These are phyloP conservation scores for Petrea volubilis DNA, from an alignment of 257 asterid species.

Conservation along the genomic window DNA sequence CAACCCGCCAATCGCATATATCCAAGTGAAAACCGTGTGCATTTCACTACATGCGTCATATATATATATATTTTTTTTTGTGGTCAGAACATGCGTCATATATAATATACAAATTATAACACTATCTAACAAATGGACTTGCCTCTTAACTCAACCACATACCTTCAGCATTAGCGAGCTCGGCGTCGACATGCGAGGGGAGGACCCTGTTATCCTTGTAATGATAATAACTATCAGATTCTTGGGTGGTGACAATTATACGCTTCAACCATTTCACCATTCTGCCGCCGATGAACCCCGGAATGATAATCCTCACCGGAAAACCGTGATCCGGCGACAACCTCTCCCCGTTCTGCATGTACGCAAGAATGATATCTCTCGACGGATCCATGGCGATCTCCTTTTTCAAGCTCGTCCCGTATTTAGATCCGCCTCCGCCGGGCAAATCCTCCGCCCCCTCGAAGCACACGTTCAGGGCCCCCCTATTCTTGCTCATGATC, in stretches of 20 bases:
- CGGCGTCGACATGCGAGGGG: conserved; percentile 91
- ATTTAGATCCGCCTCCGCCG: conserved; percentile 93
- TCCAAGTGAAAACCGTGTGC: background rate
- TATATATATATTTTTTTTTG: too few species aligned
- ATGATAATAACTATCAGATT: conserved; percentile 77
- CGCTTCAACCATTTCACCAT: conserved; percentile 96
- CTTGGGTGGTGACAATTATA: conserved; percentile 64
- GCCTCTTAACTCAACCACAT: too few species aligned
- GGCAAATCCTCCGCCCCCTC: conserved; percentile 92
- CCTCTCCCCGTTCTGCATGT: conserved; percentile 86
- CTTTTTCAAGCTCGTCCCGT: conserved; percentile 69
- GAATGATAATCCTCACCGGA: conserved; percentile 82
- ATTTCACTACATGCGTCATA: too few species aligned
- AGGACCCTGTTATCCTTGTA: conserved; percentile 74
- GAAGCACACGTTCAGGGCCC: conserved; percentile 71
- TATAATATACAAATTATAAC: background rate
- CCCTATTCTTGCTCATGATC: conserved; percentile 44
- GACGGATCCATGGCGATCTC: conserved; percentile 83
- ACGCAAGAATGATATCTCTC: conserved; percentile 75
- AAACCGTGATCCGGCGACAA: conserved; percentile 84
- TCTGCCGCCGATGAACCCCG: conserved; percentile 92
- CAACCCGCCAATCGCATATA: background rate
- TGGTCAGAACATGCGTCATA: background rate
- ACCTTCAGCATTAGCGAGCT: conserved; percentile 92
- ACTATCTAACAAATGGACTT: too few species aligned